A percentile compares a stretch with the other conserved stretches of the same genome.
Evolutionary conservation across 2,329 filamentous ascomycete species (phyloP).

Genomic region (Fusarium neocosmosporiellum): DNA sequence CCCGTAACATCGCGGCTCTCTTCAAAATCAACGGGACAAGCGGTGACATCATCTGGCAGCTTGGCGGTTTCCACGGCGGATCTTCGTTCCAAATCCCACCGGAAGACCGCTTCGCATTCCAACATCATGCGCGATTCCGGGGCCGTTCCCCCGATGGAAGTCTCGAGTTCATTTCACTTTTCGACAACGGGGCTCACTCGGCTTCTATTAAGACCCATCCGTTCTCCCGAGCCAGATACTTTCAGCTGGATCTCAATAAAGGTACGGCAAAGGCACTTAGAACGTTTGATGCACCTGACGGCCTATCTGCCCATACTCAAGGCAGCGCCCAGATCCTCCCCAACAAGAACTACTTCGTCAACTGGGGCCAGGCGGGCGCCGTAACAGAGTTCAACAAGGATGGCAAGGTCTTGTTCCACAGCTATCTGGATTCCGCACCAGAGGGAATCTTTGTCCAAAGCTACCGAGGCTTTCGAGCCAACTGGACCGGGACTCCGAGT

Average conservation of each 20-base stretch:
- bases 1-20: conserved; percentile 34
- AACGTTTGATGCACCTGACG: conserved; percentile 61
- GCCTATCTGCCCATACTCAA: conserved; percentile 60
- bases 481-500: conserved; percentile 62
- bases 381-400: conserved; percentile 59
- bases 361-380: conserved; percentile 65
- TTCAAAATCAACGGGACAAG: conserved; percentile 52
- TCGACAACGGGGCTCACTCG: conserved; percentile 57
- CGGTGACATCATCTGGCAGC: conserved; percentile 64
- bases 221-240: conserved; percentile 54
- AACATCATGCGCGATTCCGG: conserved; percentile 62
- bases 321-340: conserved; percentile 63
- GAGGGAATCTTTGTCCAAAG: conserved; percentile 55
- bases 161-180: conserved; percentile 63
- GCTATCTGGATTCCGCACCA: conserved; percentile 52
- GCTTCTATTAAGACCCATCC: neutral
- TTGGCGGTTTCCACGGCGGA: conserved; percentile 53
- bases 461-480: conserved; percentile 65
- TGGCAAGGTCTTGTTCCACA: conserved; percentile 63
- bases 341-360: conserved; percentile 64
- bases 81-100: conserved; percentile 47
- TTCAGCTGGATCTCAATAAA: conserved; percentile 57
- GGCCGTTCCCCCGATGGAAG: conserved; percentile 49
- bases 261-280: conserved; percentile 58
- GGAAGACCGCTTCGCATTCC: conserved; percentile 57